phyloP scores from a whole-genome alignment of 306 rosid genomes.

The Mimosa bimucronata region DNA sequence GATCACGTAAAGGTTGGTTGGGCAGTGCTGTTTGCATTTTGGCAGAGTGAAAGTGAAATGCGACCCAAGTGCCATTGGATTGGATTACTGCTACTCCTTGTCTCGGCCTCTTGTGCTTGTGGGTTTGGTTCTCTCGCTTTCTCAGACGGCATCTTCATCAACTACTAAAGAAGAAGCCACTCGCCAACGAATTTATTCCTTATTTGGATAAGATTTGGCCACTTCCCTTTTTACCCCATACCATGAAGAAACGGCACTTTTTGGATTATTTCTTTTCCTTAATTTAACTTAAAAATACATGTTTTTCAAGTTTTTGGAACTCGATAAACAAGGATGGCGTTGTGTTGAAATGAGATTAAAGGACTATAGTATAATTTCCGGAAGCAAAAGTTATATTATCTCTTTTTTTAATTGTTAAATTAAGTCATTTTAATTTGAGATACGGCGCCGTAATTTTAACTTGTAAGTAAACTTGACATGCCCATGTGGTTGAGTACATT shows the following conservation, averaged over 20 bases:
- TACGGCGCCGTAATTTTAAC: background rate
- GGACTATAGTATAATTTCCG: no score
- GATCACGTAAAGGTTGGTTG: constrained; percentile 3
- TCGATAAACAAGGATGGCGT: no score
- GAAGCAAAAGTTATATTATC: no score
- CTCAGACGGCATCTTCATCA: background rate
- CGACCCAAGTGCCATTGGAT: background rate
- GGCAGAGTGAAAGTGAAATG: background rate
- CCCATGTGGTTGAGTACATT: background rate
- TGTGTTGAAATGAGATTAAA: no score
- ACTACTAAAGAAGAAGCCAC: background rate
- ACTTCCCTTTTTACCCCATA: background rate
- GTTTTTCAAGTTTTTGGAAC: no score
- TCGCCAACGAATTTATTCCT: constrained; percentile 11
- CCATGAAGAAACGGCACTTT: background rate
- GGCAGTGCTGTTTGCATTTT: background rate
- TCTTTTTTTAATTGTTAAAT: background rate
- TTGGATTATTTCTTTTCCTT: background rate
- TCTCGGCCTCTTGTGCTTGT: background rate
- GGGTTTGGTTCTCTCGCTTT: background rate
- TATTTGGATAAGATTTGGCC: background rate
- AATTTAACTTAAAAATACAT: no score
- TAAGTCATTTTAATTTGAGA: background rate
- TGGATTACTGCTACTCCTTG: background rate
- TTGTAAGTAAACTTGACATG: background rate